Evolutionary conservation across 192 early-diverging fungal species (phyloP).

Genomic region (Funneliformis geosporum): DNA sequence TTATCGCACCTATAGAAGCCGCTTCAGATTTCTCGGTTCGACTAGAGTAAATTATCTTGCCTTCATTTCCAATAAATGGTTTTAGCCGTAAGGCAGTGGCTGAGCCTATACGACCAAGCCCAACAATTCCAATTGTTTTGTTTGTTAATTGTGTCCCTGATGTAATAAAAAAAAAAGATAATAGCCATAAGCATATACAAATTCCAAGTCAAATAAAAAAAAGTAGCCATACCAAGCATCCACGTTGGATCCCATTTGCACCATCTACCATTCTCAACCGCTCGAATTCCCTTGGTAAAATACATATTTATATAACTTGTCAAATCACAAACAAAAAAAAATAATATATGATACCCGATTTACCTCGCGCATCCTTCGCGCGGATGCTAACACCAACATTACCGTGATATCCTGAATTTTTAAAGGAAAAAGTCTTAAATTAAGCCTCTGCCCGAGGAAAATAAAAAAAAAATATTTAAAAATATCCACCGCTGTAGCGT

Average conservation of each 20-base stretch:
- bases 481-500: slow-evolving; percentile 65
- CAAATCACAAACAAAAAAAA: background rate
- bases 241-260: slow-evolving; percentile 62
- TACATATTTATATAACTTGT: background rate
- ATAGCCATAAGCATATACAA: background rate
- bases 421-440: background rate
- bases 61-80: slow-evolving; percentile 56
- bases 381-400: slow-evolving; percentile 72
- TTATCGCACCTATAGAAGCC: slow-evolving; percentile 51
- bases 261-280: slow-evolving; percentile 52
- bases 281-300: slow-evolving; percentile 26
- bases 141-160: slow-evolving; percentile 69
- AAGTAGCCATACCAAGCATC: slow-evolving; percentile 44
- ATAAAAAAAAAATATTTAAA: no score
- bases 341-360: background rate
- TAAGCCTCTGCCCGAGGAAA: background rate
- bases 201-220: background rate
- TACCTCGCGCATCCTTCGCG: slow-evolving; percentile 67
- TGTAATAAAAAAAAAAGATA: background rate
- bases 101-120: slow-evolving; percentile 79
- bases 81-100: slow-evolving; percentile 71
- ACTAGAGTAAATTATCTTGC: slow-evolving; percentile 66
- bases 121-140: slow-evolving; percentile 85
- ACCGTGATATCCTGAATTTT: slow-evolving; percentile 62
- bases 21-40: slow-evolving; percentile 52